Evolutionary conservation across 1,284 basidiomycete species (phyloP).

Genomic region (Austroboletus niveus): DNA sequence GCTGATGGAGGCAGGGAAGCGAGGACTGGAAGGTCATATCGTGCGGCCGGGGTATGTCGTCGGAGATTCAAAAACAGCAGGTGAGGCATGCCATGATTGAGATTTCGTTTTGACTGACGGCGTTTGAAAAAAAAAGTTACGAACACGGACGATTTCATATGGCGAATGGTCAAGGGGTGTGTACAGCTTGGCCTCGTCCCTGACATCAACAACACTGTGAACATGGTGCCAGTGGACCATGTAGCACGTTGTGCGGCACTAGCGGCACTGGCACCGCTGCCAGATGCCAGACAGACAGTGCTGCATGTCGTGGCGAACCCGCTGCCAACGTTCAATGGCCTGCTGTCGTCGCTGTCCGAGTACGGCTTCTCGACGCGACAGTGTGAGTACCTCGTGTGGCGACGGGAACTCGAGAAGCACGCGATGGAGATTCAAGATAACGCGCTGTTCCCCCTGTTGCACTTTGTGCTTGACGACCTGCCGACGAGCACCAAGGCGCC

Average conservation of each 20-base stretch:
- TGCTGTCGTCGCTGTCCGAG: constrained; percentile 72
- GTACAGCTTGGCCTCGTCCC: constrained; percentile 94
- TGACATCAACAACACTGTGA: constrained; percentile 97
- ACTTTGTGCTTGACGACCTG: constrained; percentile 96
- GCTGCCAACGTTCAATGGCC: constrained; percentile 85
- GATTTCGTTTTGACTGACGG: constrained; percentile 10
- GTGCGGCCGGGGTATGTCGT: constrained; percentile 96
- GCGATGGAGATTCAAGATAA: constrained; percentile 94
- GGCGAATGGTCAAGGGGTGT: constrained; percentile 97
- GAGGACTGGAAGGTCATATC: constrained; percentile 87
- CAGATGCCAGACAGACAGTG: constrained; percentile 60
- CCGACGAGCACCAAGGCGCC: constrained; percentile 96
- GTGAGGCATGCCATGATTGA: constrained; percentile 41
- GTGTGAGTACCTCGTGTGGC: constrained; percentile 92
- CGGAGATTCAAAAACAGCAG: constrained; percentile 85
- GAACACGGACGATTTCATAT: constrained; percentile 99
- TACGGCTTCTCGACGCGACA: constrained; percentile 83
- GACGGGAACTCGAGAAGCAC: constrained; percentile 90
- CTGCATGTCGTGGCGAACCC: constrained; percentile 90
- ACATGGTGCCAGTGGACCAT: constrained; percentile 98
- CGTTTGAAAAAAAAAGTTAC: constrained; percentile 57
- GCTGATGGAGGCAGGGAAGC: constrained; percentile 84
- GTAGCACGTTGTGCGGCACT: constrained; percentile 84
- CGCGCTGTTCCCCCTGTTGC: constrained; percentile 94
- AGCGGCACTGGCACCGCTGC: constrained; percentile 60